Evolutionary conservation across 1,139 yeast genomes (phyloP), one percentile per base, ranked within the genome.

Genomic region (Trichomonascaceae sp.): DNA sequence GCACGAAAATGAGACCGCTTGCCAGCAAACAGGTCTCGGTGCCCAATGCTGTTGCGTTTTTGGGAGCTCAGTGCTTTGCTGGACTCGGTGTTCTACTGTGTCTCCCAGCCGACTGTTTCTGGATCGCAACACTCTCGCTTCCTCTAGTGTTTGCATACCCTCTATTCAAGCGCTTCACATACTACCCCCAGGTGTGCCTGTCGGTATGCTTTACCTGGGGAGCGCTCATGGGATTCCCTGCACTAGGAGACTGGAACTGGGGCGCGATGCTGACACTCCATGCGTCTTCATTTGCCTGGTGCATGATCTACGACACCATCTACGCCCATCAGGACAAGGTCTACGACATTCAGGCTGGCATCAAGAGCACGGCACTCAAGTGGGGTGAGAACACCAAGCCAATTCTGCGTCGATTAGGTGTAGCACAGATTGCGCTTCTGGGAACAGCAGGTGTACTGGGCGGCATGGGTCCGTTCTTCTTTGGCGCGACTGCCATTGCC

Each of bases 281-380:
- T 46, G 56, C 74, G 2, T 74, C 94, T 13, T 76, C 85, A 31
- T 80, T 77, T 52, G 65, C 78, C 37, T 92, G 98, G 98, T 78
- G 94, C 45, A 79, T 92, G 82, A 76, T 79, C 34, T 92, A 92
- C 56, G 99, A 92, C 56, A 82, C 97, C 2, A 74, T 92, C 28
- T 92, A 92, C 55, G 98, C 98, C 1, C 99, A 92, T 55, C 99
- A 92, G 60, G 98, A 92, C 57, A 92, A 92, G 60, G 61, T 58
- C 39, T 92, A 78, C 50, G 99, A 92, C 56, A 60, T 79, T 35
- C 63, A 69, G 36, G 97, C 94, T 0, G 97, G 97, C 5, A 79
- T 92, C 45, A 85, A 87, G 56, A 82, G 95, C 2, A 84, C 97
- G 1, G 98, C 98, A 3, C 67, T 89, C 47, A 84, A 78, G 4